Base-by-base conservation (phyloP, 306 rosid species). In the Vigna angularis region DNA sequence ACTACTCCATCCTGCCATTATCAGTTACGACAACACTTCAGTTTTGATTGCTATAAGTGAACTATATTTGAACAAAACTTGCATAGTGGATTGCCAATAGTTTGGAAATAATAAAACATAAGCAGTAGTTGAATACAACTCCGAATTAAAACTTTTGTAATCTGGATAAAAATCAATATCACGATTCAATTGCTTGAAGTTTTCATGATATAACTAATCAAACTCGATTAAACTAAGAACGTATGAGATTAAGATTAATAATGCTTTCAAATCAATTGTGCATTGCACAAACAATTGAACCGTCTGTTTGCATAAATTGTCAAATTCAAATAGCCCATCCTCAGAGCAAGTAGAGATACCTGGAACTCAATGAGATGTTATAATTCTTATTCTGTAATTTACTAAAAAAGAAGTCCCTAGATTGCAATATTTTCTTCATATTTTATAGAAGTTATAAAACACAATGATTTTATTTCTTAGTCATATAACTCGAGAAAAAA, bases 161-260 rank as follows among this genome's bases (percentile, higher is more conserved):
- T 18, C 74, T 70, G 52, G 30, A 70, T 45, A 76, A 69, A 82
- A 64, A 69, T 20, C 56, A 63, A 63, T 63, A 64, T 20, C 53
- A 40, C 42, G 77, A 57, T 68, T 74, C 22, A 24, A 74, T 68
- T 26, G 34, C 30, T 69, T 73, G 22, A 65, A 64, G 17, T 28
- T 44, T 55, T 62, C 47, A 50, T 22, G 8, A 44, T 40, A 51
- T 18, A 70, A 51, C 16, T 24, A 10, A 59, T 58, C 6, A 12
- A 48, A 40, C 80, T 57, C 56, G 47, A 36, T 58, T 51, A 17
- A 50, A 67, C 50, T 26, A 26, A 26, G n/a, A 28, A 15, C 6
- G 28, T 26, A 26, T 26, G 28, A 2, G 51, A 13, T 50, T 34
- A 56, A 8, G 47, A 57, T 48, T 50, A 56, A 45, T 9, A 58